phyloP scores from a whole-genome alignment of 2,329 filamentous ascomycete genomes.

The Rhinocladiella similis region DNA sequence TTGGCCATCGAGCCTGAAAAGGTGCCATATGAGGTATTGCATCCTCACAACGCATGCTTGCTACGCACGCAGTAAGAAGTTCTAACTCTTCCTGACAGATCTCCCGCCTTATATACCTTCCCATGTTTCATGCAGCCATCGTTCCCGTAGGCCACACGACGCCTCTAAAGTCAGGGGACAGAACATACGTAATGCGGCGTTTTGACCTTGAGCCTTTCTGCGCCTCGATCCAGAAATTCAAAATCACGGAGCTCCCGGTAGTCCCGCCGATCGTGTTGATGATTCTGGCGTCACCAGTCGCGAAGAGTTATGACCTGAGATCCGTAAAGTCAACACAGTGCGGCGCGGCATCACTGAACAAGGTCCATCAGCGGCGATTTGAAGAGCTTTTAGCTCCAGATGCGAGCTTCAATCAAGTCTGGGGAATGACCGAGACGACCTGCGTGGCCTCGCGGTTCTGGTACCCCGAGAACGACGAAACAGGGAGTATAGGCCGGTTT shows the following conservation, averaged over 20 bases:
- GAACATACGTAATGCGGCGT: conserved; percentile 65
- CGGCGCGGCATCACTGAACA: conserved; percentile 51
- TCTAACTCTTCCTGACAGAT: neutral
- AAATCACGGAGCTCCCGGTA: conserved; percentile 74
- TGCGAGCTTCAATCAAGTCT: conserved; percentile 49
- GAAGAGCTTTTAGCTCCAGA: conserved; percentile 40
- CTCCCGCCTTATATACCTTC: conserved; percentile 44
- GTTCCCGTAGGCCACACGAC: conserved; percentile 47
- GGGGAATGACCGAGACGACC: conserved; percentile 57
- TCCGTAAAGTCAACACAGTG: conserved; percentile 46
- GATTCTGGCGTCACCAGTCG: conserved; percentile 30
- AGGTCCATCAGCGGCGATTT: conserved; percentile 40
- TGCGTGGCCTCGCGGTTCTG: conserved; percentile 29
- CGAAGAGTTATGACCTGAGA: conserved; percentile 32
- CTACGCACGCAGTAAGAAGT: no score
- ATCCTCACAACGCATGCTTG: no score
- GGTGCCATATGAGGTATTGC: neutral
- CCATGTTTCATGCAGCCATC: conserved; percentile 55
- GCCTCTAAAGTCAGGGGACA: conserved; percentile 46
- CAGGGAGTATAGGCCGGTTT: conserved; percentile 50
- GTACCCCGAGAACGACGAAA: conserved; percentile 39
- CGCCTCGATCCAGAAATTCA: conserved; percentile 69
- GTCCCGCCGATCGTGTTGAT: conserved; percentile 34
- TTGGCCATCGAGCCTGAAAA: neutral
- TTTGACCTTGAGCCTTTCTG: conserved; percentile 82